Evolutionary conservation across 768 basidiomycete species (phyloP), one percentile per base, ranked within the genome.

Genomic region (Suillus discolor): DNA sequence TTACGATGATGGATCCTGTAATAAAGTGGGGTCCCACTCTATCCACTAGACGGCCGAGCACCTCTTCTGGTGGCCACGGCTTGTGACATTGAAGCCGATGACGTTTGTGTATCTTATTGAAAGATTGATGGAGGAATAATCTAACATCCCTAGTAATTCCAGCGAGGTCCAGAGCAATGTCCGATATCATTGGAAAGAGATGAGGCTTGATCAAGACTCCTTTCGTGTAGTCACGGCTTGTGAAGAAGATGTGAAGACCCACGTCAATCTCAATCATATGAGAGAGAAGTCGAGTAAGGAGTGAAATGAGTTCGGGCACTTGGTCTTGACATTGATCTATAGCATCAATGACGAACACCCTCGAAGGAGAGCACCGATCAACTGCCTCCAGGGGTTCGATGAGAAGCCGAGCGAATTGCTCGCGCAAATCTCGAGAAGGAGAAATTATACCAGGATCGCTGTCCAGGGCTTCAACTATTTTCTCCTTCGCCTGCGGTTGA

Each of bases 61-160:
- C 25, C 0, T 42, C 39, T 0, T 60, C 39, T 11, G 38, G 38
- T 12, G 57, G 57, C 57, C 57, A 60, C 18, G 57, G 57, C 41
- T 42, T 60, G 25, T 3, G 25, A 60, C 25, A 42, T 13, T 42
- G 57, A 7, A 60, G 57, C 7, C 6, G 25, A 1, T 42, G 57
- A 12, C 25, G 39, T 4, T 0, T 28, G 25, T 60, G 11, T 13
- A 20, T 60, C 25, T 41, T 42, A 18, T 60, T 6, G 6, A 60
- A 60, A 42, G 57, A 60, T 20, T 28, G 57, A 18, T 6, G 6
- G 16, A 60, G 39, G 11, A 60, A 60, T 7, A 0, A 60, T 7
- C 18, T 13, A 0, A 60, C 1, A 6, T 60, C 39, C 11, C 1
- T 0, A 42, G 25, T 0, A 3, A 20, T 1, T 3, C 0, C 39